Conservation (phyloP, 2,329 filamentous ascomycete species). For the Myriosclerotinia duriaeana region DNA sequence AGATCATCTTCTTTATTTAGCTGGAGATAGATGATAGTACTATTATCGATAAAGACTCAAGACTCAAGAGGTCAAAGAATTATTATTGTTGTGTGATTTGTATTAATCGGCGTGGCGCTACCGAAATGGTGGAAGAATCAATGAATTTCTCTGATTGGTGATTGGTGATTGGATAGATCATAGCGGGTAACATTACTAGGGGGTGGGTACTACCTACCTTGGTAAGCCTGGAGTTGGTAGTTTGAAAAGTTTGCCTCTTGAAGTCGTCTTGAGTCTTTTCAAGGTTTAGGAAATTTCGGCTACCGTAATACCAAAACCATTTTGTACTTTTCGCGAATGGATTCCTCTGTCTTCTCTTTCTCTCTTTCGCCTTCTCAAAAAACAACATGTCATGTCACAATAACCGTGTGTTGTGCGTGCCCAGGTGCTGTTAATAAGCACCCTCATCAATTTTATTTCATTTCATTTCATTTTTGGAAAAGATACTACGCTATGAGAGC, state of each 20-base stretch:
- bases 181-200: too few relatives aligned
- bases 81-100: too few relatives aligned
- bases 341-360: background rate
- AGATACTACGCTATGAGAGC: background rate
- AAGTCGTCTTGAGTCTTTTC: background rate
- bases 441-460: background rate
- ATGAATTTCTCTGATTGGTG: background rate
- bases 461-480: too few relatives aligned
- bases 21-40: background rate
- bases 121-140: background rate
- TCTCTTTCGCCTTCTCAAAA: background rate
- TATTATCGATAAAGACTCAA: background rate
- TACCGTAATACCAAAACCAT: too few relatives aligned
- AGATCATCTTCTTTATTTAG: conserved; percentile 13
- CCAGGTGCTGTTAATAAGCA: background rate
- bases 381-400: background rate
- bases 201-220: too few relatives aligned
- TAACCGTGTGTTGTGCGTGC: background rate
- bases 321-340: too few relatives aligned
- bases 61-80: background rate
- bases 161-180: too few relatives aligned
- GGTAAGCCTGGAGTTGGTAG: too few relatives aligned
- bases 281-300: too few relatives aligned
- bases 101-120: conserved; percentile 5
- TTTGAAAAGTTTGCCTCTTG: background rate